phyloP scores from a whole-genome alignment of 1,139 yeast genomes.

The Taphrina flavorubra region DNA sequence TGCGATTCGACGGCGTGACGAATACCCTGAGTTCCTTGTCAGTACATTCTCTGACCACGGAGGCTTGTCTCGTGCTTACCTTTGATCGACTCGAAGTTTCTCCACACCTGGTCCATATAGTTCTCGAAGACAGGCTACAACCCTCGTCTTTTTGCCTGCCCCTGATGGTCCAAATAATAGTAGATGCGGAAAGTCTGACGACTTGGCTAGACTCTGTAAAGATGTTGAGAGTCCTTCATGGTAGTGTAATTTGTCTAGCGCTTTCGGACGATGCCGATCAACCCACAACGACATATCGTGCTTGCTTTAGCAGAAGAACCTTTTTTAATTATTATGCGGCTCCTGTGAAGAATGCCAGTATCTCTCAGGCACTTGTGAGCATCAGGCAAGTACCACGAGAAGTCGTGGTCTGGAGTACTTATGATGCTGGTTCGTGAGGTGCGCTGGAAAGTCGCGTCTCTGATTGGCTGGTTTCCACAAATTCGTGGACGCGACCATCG shows the following conservation, averaged over 20 bases:
- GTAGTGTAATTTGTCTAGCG: constrained; percentile 67
- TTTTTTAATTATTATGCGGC: not conserved
- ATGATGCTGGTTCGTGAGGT: not conserved
- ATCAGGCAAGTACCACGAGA: too few relatives aligned
- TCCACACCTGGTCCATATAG: constrained; percentile 84
- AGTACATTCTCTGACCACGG: not conserved
- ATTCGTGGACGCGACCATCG: constrained; percentile 12
- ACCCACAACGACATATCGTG: constrained; percentile 90
- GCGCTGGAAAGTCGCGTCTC: not conserved
- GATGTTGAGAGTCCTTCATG: constrained; percentile 70
- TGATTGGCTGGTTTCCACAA: constrained; percentile 7
- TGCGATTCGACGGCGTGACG: constrained; percentile 70
- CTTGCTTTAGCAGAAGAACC: not conserved
- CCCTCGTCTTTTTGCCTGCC: constrained; percentile 94
- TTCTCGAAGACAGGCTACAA: constrained; percentile 77
- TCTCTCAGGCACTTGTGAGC: too few relatives aligned
- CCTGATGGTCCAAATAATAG: constrained; percentile 95
- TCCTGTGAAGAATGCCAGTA: too few relatives aligned
- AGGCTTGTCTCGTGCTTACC: not conserved
- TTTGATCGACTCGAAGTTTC: constrained; percentile 51
- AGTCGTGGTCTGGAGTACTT: too few relatives aligned
- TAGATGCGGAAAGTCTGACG: constrained; percentile 92
- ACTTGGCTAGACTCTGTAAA: constrained; percentile 66
- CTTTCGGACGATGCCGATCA: constrained; percentile 85
- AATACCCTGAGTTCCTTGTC: constrained; percentile 59